Evolutionary conservation across 208 protist species (phyloP).

Genomic region (Acanthamoeba triangularis): DNA sequence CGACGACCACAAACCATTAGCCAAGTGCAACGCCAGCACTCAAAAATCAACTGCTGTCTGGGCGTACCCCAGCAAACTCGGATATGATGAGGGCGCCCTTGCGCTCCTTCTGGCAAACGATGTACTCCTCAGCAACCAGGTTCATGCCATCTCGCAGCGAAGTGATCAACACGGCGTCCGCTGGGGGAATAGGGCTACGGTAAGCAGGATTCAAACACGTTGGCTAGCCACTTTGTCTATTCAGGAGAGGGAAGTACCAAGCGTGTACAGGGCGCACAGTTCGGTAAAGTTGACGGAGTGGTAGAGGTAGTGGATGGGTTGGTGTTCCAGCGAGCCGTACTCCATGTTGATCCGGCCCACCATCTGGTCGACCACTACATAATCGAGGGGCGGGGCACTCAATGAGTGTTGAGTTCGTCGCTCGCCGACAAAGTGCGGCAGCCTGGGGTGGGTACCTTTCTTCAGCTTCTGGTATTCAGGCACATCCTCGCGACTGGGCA

Average conservation of each 20-base stretch:
- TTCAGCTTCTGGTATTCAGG: constrained; percentile 91
- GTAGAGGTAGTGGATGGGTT: constrained; percentile 90
- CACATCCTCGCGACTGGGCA: constrained; percentile 91
- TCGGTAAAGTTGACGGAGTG: constrained; percentile 86
- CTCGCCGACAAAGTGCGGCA: background rate
- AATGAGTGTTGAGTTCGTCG: background rate
- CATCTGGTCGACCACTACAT: constrained; percentile 86
- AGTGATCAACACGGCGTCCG: constrained; percentile 88
- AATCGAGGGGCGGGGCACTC: background rate
- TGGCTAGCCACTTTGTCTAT: background rate
- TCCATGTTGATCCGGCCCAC: constrained; percentile 92
- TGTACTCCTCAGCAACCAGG: constrained; percentile 89
- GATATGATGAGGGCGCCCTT: constrained; percentile 88
- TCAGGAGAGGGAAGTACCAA: background rate
- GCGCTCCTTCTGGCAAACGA: constrained; percentile 87
- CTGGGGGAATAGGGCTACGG: background rate
- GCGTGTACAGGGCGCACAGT: constrained; percentile 87
- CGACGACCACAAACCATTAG: background rate
- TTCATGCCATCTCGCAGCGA: constrained; percentile 92
- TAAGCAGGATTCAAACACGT: background rate
- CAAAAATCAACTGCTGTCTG: background rate
- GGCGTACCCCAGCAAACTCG: constrained; percentile 89
- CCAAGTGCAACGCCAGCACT: background rate
- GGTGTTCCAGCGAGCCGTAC: constrained; percentile 89
- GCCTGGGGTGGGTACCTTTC: background rate